These are phyloP conservation scores for Ceratocystis eucalypticola DNA, from an alignment of 2,329 filamentous ascomycete genomes.

Conservation along the genomic window DNA sequence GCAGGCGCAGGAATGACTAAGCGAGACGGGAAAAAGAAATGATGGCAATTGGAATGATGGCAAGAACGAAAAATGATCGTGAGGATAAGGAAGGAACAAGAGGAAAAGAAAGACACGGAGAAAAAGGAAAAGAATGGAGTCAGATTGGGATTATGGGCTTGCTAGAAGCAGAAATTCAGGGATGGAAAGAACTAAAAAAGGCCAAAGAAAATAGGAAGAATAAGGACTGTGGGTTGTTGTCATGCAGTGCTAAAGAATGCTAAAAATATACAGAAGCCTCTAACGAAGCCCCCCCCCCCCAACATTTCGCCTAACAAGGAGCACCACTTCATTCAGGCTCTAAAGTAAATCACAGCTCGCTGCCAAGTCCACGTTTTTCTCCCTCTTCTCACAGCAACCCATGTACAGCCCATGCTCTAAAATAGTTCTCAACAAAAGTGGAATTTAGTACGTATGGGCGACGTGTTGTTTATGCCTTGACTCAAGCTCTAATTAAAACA, in stretches of 20 bases:
- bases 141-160: neutral
- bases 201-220: conserved; percentile 1
- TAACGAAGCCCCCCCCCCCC: neutral
- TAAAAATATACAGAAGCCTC: neutral
- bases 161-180: neutral
- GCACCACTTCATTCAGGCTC: too few species aligned
- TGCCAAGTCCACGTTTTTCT: neutral
- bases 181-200: neutral
- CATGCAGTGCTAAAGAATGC: neutral
- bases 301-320: too few species aligned
- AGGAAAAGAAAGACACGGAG: conserved; percentile 1
- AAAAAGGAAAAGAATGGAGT: neutral
- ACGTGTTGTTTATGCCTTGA: neutral
- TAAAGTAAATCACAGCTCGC: too few species aligned
- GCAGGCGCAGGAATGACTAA: too few species aligned
- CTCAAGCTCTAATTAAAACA: neutral
- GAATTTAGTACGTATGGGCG: neutral
- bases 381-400: neutral
- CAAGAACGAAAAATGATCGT: neutral
- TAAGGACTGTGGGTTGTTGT: too few species aligned
- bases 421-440: neutral
- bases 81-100: neutral
- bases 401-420: neutral
- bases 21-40: too few species aligned
- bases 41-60: too few species aligned